Percentiles rank a stretch among this genome's conserved stretches.
Conservation (phyloP, 129 eudicot species). For the Arctium minus region DNA sequence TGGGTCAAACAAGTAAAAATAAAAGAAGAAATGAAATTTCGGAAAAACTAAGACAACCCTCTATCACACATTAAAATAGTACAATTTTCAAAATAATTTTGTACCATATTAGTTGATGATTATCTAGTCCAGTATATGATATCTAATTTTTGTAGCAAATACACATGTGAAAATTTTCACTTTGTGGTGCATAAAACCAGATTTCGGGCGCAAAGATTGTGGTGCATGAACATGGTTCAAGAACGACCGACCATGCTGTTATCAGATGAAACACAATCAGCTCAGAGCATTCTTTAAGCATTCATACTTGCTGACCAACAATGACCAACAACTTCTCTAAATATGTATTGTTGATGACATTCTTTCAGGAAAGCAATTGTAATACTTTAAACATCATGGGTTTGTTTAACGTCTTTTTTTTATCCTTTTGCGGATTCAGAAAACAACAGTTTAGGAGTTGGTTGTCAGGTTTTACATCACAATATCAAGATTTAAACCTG, state of each 20-base stretch:
- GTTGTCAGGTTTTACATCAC: background rate
- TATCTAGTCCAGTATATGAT: background rate
- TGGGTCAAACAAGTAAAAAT: too few relatives aligned
- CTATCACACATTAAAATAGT: too few relatives aligned
- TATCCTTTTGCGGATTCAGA: background rate
- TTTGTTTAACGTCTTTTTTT: background rate
- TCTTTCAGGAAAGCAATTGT: background rate
- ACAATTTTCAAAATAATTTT: background rate
- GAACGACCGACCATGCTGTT: constrained; percentile 35
- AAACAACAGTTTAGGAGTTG: background rate
- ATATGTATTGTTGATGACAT: background rate
- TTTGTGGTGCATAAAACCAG: constrained; percentile 34
- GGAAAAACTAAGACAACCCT: too few relatives aligned
- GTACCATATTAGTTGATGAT: background rate
- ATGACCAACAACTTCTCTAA: constrained; percentile 21
- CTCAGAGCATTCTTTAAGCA: constrained; percentile 89
- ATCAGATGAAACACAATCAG: constrained; percentile 67
- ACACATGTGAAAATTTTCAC: background rate
- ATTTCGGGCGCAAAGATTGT: constrained; percentile 78
- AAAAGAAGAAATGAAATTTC: too few relatives aligned
- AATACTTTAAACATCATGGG: background rate
- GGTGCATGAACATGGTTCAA: constrained; percentile 54
- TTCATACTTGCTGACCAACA: constrained; percentile 58
- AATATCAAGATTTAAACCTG: background rate
- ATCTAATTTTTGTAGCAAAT: background rate